Evolutionary conservation across 2,329 filamentous ascomycete genomes (phyloP).

Genomic region (Aspergillus fischeri): DNA sequence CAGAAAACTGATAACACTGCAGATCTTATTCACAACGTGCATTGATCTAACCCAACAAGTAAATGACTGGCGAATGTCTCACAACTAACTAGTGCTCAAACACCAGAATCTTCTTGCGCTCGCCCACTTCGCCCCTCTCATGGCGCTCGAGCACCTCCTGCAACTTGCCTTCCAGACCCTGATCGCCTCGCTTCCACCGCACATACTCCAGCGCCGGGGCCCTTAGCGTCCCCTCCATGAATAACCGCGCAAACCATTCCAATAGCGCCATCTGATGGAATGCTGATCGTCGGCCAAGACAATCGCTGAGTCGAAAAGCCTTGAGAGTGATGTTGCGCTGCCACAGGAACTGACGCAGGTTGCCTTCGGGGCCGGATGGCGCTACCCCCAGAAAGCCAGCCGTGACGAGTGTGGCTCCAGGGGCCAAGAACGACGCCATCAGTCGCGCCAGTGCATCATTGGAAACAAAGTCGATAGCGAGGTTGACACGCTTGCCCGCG

Average conservation of each 20-base stretch:
- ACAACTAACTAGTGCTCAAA: not conserved
- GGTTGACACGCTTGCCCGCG: not conserved
- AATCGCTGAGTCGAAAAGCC: not conserved
- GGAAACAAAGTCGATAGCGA: not conserved
- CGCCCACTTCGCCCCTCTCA: not conserved
- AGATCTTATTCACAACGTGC: too few species aligned
- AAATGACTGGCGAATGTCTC: not conserved
- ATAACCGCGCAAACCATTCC: not conserved
- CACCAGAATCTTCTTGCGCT: not conserved
- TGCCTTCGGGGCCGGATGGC: not conserved
- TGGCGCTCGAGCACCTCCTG: not conserved
- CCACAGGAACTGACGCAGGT: not conserved
- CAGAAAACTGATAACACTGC: too few species aligned
- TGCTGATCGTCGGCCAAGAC: not conserved
- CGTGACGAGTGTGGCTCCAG: not conserved
- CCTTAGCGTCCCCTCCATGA: not conserved
- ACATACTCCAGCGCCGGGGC: slow-evolving; percentile 2
- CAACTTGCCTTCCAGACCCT: not conserved
- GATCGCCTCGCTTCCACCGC: not conserved
- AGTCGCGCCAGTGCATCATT: not conserved
- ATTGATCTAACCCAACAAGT: too few species aligned
- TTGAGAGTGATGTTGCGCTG: not conserved
- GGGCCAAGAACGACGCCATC: not conserved
- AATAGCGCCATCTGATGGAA: not conserved
- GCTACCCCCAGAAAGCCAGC: not conserved